Evolutionary conservation across 352 stramenopile genomes (phyloP).

Genomic region (Phytophthora citrophthora): DNA sequence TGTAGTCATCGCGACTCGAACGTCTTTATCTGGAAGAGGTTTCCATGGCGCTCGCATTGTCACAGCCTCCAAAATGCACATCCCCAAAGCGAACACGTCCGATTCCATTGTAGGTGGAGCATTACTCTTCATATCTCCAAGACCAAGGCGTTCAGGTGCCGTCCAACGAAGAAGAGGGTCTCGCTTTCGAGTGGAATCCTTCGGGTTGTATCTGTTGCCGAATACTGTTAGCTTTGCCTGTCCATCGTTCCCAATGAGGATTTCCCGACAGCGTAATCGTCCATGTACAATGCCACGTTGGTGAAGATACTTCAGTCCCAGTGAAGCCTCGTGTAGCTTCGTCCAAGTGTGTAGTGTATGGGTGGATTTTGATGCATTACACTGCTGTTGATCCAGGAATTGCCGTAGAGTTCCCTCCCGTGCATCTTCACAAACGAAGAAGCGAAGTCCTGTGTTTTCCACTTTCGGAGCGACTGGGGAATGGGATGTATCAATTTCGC

Average conservation of each 20-base stretch:
- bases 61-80: slow-evolving; percentile 27
- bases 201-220: not conserved
- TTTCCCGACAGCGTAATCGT: slow-evolving; percentile 17
- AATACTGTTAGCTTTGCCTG: slow-evolving; percentile 24
- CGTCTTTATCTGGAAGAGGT: slow-evolving; percentile 8
- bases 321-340: slow-evolving; percentile 19
- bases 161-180: slow-evolving; percentile 19
- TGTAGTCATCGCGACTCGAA: slow-evolving; percentile 1
- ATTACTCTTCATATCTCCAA: not conserved
- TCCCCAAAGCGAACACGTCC: slow-evolving; percentile 22
- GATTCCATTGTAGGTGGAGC: slow-evolving; percentile 10
- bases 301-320: slow-evolving; percentile 32
- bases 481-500: slow-evolving; percentile 11
- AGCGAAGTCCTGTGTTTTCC: not conserved
- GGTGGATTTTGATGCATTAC: not conserved
- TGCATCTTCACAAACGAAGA: slow-evolving; percentile 20
- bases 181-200: not conserved
- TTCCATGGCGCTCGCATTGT: slow-evolving; percentile 16
- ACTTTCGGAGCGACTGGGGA: not conserved
- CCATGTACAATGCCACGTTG: slow-evolving; percentile 18
- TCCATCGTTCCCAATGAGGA: slow-evolving; percentile 23
- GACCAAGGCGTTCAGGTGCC: slow-evolving; percentile 16
- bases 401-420: slow-evolving; percentile 9
- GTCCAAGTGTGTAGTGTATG: slow-evolving; percentile 11
- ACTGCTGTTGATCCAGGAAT: slow-evolving; percentile 1